Percentiles rank a stretch among this genome's conserved stretches.
phyloP scores from a whole-genome alignment of 495 filamentous ascomycete genomes.

The Hyphodiscus hymeniophilus region DNA sequence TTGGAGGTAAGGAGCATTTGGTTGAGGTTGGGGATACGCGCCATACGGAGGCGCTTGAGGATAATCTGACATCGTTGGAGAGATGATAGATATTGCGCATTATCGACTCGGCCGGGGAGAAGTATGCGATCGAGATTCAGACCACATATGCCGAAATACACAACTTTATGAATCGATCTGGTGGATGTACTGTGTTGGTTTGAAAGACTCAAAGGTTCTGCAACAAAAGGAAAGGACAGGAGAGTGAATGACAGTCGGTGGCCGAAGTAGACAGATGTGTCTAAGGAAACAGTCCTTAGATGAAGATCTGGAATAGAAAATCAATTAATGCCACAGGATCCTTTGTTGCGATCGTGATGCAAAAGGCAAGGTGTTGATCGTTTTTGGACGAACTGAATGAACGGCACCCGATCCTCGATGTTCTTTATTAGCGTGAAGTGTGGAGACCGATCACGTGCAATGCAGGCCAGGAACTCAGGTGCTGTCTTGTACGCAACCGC shows the following conservation, averaged over 20 bases:
- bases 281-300: constrained; percentile 2
- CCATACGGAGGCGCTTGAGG: constrained; percentile 43
- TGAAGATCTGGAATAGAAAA: constrained; percentile 10
- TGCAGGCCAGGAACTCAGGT: too few species aligned
- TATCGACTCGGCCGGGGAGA: background rate
- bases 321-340: background rate
- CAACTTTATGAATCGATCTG: too few species aligned
- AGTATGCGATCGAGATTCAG: background rate
- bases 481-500: too few species aligned
- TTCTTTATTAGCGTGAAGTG: too few species aligned
- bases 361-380: too few species aligned
- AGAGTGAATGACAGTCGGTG: constrained; percentile 2
- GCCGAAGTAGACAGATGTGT: constrained; percentile 4
- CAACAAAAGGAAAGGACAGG: constrained; percentile 15
- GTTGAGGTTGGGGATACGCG: constrained; percentile 19
- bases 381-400: too few species aligned
- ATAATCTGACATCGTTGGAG: constrained; percentile 45
- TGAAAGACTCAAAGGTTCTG: constrained; percentile 16
- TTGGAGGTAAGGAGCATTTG: constrained; percentile 15
- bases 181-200: background rate
- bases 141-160: background rate
- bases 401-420: too few species aligned
- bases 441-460: too few species aligned
- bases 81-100: constrained; percentile 8
- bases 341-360: background rate